Base-by-base conservation (phyloP, 345 rosid genomes). In the Melastoma malabathricum region DNA sequence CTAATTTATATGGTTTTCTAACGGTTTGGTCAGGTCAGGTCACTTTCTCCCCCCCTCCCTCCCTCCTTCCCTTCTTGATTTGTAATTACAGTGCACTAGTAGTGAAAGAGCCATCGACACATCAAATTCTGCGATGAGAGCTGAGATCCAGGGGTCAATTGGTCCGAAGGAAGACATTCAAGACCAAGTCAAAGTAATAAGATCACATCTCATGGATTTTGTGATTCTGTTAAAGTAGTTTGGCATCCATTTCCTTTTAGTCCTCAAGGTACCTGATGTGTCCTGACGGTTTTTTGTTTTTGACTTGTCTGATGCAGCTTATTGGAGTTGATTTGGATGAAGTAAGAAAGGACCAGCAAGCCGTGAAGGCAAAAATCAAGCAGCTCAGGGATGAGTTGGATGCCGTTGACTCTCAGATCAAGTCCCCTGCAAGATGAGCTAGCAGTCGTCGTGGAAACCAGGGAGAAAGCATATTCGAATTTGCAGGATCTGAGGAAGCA, bases 171-270 rank as follows among this genome's bases (percentile, higher is more conserved):
- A 93, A 58, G 79, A 62, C 53, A 82, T 87, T 56, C 85, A 82
- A 70, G 97, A 75, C 62, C 95, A 83, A 74, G 97, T 93, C 70
- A 88, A 93, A 69, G 99, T 93, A 85, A 77, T 77, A 59, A 8
- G 46, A n/a, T 46, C 45, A 13, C 13, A 41, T 4, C 47, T 55
- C 23, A 17, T 10, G n/a, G 44, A 46, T 9, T 38, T 39, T 46
- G 16, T n/a, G 3, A 10, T 23, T 14, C 25, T 16, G n/a, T n/a
- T n/a, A n/a, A n/a, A n/a, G n/a, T n/a, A n/a, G n/a, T n/a, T n/a
- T n/a, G n/a, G n/a, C n/a, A n/a, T n/a, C n/a, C n/a, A n/a, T 6
- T 50, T 50, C 54, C 34, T 50, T 50, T 25, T 50, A 19, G 34
- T 50, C 25, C 16, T 34, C 15, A 15, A 50, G 9, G 17, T 0